Evolutionary conservation across 768 basidiomycete genomes (phyloP).

Genomic region (Rhizopogon vesiculosus): DNA sequence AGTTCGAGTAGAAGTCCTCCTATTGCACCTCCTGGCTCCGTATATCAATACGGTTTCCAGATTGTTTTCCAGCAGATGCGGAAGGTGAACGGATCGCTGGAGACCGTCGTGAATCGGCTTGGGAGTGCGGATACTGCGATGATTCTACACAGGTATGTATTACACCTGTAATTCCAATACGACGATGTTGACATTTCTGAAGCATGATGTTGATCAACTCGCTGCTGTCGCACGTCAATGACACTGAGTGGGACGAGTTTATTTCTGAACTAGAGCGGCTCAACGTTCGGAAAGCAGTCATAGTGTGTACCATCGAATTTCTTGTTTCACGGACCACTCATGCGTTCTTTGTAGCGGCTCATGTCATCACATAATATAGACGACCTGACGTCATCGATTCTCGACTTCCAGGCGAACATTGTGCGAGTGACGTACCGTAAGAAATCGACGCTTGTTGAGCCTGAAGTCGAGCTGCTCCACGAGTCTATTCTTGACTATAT

Average conservation of each 20-base stretch:
- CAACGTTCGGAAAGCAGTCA: constrained; percentile 77
- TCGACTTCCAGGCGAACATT: constrained; percentile 87
- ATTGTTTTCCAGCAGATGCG: constrained; percentile 81
- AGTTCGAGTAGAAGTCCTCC: constrained; percentile 59
- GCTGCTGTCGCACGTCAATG: constrained; percentile 73
- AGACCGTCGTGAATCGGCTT: constrained; percentile 77
- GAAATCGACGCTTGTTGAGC: constrained; percentile 75
- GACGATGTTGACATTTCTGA: neutral
- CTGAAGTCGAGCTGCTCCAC: constrained; percentile 57
- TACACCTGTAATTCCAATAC: neutral
- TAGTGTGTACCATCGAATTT: constrained; percentile 43
- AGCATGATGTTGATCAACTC: constrained; percentile 93
- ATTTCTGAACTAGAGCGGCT: constrained; percentile 68
- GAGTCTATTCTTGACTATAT: constrained; percentile 55
- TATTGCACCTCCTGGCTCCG: constrained; percentile 55
- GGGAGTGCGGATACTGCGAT: constrained; percentile 82
- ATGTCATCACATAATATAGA: constrained; percentile 82
- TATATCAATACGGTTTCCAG: constrained; percentile 81
- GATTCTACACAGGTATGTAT: constrained; percentile 69
- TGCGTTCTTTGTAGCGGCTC: constrained; percentile 47
- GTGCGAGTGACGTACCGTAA: constrained; percentile 74
- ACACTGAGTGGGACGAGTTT: constrained; percentile 75
- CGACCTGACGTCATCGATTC: constrained; percentile 76
- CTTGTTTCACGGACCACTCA: constrained; percentile 7
- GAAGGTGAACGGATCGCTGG: constrained; percentile 63